Conservation (phyloP, 2,329 filamentous ascomycete species). For the Pseudopithomyces chartarum region DNA sequence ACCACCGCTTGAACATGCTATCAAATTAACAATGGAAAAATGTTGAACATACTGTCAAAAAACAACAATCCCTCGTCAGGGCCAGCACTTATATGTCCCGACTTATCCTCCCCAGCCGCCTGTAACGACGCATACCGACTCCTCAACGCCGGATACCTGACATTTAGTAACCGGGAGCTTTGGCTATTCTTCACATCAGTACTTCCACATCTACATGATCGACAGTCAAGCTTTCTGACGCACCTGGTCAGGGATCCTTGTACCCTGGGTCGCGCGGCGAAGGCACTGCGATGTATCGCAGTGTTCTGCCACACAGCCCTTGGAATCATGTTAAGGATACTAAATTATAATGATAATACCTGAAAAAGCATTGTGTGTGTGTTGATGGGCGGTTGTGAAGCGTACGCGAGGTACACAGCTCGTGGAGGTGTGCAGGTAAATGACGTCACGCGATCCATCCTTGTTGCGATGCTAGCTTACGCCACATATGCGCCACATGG, state of each 20-base stretch:
- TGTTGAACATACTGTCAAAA: conserved; percentile 74
- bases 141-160: conserved; percentile 11
- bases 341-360: not conserved
- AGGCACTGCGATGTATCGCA: not conserved
- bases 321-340: conserved; percentile 1
- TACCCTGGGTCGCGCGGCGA: conserved; percentile 9
- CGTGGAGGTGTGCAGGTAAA: not conserved
- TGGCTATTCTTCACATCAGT: conserved; percentile 13
- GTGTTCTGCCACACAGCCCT: conserved; percentile 18
- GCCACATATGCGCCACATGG: not conserved
- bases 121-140: conserved; percentile 44
- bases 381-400: not conserved
- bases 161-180: not conserved
- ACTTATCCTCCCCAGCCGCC: conserved; percentile 66
- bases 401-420: not conserved
- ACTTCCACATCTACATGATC: conserved; percentile 20
- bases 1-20: too few species aligned
- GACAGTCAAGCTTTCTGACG: conserved; percentile 21
- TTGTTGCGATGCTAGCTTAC: not conserved
- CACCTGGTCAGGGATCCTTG: conserved; percentile 28
- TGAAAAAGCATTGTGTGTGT: not conserved
- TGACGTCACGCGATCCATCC: conserved; percentile 6
- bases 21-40: too few species aligned
- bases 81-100: conserved; percentile 79
- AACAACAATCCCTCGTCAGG: conserved; percentile 84